These are phyloP conservation scores for Peltaster fructicola DNA, from an alignment of 2,329 filamentous ascomycete species.

Conservation along the genomic window DNA sequence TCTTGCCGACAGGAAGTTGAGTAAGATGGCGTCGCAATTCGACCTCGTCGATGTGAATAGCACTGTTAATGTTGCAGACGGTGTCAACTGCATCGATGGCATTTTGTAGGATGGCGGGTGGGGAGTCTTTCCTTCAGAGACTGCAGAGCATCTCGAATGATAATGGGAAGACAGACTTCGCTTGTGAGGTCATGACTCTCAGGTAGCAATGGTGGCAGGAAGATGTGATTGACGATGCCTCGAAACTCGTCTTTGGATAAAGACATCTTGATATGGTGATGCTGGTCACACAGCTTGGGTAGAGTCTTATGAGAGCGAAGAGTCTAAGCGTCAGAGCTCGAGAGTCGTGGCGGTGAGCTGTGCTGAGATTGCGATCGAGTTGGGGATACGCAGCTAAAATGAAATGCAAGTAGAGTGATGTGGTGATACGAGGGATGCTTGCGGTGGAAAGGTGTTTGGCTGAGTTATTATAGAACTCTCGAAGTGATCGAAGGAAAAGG, in stretches of 20 bases:
- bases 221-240: slow-evolving; percentile 23
- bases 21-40: slow-evolving; percentile 2
- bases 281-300: neutral
- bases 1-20: slow-evolving; percentile 4
- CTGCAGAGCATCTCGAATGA: slow-evolving; percentile 4
- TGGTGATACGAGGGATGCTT: too few species aligned
- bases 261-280: neutral
- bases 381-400: too few species aligned
- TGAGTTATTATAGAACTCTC: too few species aligned
- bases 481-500: too few species aligned
- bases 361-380: too few species aligned
- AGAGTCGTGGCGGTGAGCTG: too few species aligned
- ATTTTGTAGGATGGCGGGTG: slow-evolving; percentile 12
- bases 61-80: slow-evolving; percentile 12
- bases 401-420: too few species aligned
- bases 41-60: slow-evolving; percentile 4
- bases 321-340: too few species aligned
- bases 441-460: too few species aligned
- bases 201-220: slow-evolving; percentile 26
- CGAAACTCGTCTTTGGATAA: slow-evolving; percentile 1
- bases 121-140: slow-evolving; percentile 1
- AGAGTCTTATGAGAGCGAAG: too few species aligned
- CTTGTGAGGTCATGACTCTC: slow-evolving; percentile 16
- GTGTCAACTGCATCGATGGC: slow-evolving; percentile 14
- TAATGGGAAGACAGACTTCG: slow-evolving; percentile 1